Conservation (phyloP, 1,284 basidiomycete species). For the Pyrrhoderma noxium region DNA sequence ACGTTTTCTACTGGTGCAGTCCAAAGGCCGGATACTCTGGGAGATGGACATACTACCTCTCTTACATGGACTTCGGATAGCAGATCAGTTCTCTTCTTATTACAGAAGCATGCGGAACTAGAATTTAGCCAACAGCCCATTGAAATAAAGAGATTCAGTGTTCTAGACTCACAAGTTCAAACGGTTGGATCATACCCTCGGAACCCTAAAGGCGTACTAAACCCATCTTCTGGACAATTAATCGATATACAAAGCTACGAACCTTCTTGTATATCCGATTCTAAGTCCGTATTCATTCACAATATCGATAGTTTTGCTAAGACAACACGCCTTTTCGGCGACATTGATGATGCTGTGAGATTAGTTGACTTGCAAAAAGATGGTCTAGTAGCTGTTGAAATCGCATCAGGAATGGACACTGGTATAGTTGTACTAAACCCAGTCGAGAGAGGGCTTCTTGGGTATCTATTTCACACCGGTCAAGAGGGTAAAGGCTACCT, state of each 20-base stretch:
- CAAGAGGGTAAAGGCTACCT: slow-evolving; percentile 4
- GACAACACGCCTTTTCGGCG: slow-evolving; percentile 13
- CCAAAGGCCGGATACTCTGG: slow-evolving; percentile 10
- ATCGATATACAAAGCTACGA: slow-evolving; percentile 13
- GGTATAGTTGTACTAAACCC: slow-evolving; percentile 15
- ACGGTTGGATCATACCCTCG: slow-evolving; percentile 1
- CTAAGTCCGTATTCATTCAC: slow-evolving; percentile 8
- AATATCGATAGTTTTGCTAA: neutral
- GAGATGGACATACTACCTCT: slow-evolving; percentile 11
- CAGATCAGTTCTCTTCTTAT: slow-evolving; percentile 11
- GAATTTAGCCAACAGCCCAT: slow-evolving; percentile 7
- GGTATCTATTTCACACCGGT: slow-evolving; percentile 12
- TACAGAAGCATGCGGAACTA: neutral
- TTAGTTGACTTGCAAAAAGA: slow-evolving; percentile 14
- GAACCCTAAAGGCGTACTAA: neutral
- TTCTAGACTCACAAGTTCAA: neutral
- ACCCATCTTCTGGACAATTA: neutral
- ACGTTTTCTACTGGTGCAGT: slow-evolving; percentile 15
- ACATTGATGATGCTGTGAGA: slow-evolving; percentile 12
- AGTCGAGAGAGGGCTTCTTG: slow-evolving; percentile 5
- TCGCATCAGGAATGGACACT: slow-evolving; percentile 16
- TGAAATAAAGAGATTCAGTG: slow-evolving; percentile 5
- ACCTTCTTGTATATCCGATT: slow-evolving; percentile 10
- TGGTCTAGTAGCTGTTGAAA: slow-evolving; percentile 17
- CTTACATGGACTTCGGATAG: slow-evolving; percentile 19